phyloP scores from a whole-genome alignment of 75 land plant species.

The Pinus taeda region DNA sequence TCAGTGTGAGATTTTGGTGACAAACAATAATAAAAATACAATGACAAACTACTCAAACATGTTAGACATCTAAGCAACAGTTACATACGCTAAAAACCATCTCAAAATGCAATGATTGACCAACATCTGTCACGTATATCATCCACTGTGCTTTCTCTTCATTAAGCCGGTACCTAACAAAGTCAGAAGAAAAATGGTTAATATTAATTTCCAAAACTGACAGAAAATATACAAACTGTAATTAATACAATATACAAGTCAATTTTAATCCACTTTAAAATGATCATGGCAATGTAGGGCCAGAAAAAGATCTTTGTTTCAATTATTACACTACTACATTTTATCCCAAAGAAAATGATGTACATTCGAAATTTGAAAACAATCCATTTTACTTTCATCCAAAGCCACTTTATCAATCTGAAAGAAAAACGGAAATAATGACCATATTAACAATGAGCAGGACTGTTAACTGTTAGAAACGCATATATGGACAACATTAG shows the following conservation, averaged over 20 bases:
- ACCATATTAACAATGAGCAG: background rate
- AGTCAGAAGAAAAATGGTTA: background rate
- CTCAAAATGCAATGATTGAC: constrained; percentile 86
- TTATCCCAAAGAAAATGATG: background rate
- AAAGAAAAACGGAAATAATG: background rate
- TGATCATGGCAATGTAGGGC: background rate
- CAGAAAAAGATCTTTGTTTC: background rate
- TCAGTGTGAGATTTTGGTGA: too few species aligned
- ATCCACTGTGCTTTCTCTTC: constrained; percentile 89
- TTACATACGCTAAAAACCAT: constrained; percentile 82
- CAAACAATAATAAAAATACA: too few species aligned
- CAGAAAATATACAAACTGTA: background rate
- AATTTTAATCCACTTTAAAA: background rate
- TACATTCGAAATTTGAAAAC: background rate
- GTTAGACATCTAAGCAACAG: background rate
- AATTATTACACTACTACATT: background rate
- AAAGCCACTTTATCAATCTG: background rate
- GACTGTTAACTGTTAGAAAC: background rate
- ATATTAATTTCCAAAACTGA: background rate
- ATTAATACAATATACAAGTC: background rate
- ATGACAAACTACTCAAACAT: too few species aligned
- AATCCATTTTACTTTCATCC: background rate
- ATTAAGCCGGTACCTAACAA: constrained; percentile 84
- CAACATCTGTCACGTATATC: constrained; percentile 95
- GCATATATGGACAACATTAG: too few species aligned